These are phyloP conservation scores for Haplographium delicatum DNA, from an alignment of 495 filamentous ascomycete genomes.

Conservation along the genomic window DNA sequence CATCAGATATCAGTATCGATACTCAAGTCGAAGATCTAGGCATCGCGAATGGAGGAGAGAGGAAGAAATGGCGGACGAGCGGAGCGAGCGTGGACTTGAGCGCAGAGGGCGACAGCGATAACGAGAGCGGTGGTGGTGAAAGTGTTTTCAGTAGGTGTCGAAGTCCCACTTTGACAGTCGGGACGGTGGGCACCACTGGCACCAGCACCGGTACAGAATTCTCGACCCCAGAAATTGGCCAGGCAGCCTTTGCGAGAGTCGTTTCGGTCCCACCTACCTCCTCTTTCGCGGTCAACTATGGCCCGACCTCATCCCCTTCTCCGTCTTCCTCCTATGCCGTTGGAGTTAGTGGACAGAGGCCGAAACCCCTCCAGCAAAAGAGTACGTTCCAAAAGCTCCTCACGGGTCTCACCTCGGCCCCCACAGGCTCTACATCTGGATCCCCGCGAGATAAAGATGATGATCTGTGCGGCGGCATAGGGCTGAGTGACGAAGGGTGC, in stretches of 20 bases:
- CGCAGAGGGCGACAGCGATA: constrained; percentile 47
- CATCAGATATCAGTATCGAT: background rate
- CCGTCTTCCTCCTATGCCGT: background rate
- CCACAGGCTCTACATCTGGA: too few relatives aligned
- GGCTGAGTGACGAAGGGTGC: constrained; percentile 37
- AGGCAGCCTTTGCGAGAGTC: constrained; percentile 16
- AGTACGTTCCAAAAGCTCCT: constrained; percentile 47
- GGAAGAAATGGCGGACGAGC: constrained; percentile 46
- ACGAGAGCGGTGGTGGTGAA: constrained; percentile 50
- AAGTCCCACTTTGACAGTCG: constrained; percentile 42
- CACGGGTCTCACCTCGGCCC: constrained; percentile 32
- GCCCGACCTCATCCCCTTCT: background rate
- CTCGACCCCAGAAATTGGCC: constrained; percentile 10
- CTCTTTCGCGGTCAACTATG: background rate
- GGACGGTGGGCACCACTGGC: background rate
- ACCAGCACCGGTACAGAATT: background rate
- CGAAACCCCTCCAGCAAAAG: constrained; percentile 28
- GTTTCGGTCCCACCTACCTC: constrained; percentile 1
- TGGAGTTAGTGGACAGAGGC: constrained; percentile 8
- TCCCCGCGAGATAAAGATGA: background rate
- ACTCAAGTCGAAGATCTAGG: constrained; percentile 43
- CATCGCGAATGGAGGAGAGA: constrained; percentile 41
- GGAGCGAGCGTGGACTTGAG: constrained; percentile 44
- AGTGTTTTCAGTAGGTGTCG: constrained; percentile 61
- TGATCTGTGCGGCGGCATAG: constrained; percentile 10